Base-by-base conservation (phyloP, 371 early-diverging fungal genomes). In the Hamiltosporidium tvaerminnensis region DNA sequence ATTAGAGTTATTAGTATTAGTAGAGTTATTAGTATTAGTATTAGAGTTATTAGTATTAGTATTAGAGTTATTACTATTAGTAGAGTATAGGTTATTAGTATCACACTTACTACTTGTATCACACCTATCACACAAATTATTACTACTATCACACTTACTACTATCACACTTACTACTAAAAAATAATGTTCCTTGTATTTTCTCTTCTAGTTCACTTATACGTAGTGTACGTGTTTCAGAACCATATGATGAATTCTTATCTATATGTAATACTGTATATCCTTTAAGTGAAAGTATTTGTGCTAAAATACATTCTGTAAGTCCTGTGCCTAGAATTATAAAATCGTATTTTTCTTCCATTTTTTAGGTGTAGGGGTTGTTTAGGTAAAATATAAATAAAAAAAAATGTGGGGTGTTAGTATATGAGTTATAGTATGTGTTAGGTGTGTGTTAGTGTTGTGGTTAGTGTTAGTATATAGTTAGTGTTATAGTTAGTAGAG, bases 221-320 rank as follows among this genome's bases (percentile, higher is more conserved):
- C 36, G 14, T 34, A 52, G 38, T 32, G 59, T 30, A 9, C 53
- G 44, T 12, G 10, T 7, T 2, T 75, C 73, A 1, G 69, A 64
- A 30, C 80, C 80, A 57, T 80, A 80, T 0, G 57, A 57, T 33
- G 61, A 16, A 57, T 73, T 67, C 36, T 55, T 58, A 47, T 80
- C 80, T 14, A 80, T 64, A n/a, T 73, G 70, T 31, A 80, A 49
- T 10, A 80, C 69, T 57, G 63, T 73, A 32, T 71, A 61, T 1
- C 61, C 60, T 53, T 66, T 59, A 1, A 54, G 39, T 49, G 76
- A 61, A 9, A 76, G 57, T 33, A 71, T 65, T 30, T 62, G 57
- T 14, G 67, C 64, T 7, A 80, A n/a, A 23, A 69, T 66, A 37
- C 68, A 69, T 64, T 77, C 74, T 55, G 66, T 59, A 16, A 80